Percentiles rank a stretch among this genome's conserved stretches.
phyloP scores from a whole-genome alignment of 345 rosid genomes.

The Moringa oleifera region DNA sequence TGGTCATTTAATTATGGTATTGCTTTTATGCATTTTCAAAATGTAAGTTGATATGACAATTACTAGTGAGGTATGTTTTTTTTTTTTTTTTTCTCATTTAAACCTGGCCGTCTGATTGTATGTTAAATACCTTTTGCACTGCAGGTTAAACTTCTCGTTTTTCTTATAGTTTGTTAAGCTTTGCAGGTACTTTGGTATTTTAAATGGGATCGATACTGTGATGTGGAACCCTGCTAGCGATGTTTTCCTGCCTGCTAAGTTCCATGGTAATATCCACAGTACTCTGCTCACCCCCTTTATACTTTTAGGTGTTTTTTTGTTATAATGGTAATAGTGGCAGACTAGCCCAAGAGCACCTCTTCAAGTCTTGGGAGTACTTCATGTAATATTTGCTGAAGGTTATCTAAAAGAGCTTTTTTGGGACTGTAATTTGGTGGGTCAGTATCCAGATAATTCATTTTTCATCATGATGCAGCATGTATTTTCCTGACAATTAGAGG shows the following conservation, averaged over 20 bases:
- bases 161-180: constrained; percentile 7
- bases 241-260: constrained; percentile 44
- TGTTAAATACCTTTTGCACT: no score
- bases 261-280: constrained; percentile 28
- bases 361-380: no score
- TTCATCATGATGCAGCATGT: no score
- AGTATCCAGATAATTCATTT: no score
- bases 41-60: background rate
- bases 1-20: background rate
- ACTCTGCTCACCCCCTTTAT: background rate
- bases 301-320: background rate
- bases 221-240: constrained; percentile 55
- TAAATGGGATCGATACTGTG: constrained; percentile 46
- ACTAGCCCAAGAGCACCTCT: no score
- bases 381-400: no score
- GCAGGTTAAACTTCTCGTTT: background rate
- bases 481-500: no score
- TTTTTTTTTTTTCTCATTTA: background rate
- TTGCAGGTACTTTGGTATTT: constrained; percentile 46
- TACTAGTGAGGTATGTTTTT: background rate
- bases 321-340: no score
- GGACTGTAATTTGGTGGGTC: no score
- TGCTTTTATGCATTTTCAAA: background rate
- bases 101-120: background rate
- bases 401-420: no score